Evolutionary conservation across 306 rosid genomes (phyloP).

Genomic region (Purshia tridentata): DNA sequence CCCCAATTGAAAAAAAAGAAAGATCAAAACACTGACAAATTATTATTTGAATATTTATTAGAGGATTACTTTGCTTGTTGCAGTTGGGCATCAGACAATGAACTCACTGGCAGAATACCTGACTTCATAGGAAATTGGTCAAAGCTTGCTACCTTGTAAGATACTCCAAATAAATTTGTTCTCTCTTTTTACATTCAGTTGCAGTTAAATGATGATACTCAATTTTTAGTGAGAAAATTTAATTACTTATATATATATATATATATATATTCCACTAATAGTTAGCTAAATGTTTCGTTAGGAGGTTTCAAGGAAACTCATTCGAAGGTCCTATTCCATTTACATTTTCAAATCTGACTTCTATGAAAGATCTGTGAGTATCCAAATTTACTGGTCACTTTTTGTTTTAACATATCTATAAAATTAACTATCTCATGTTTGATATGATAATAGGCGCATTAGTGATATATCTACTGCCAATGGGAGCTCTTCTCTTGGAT

Average conservation of each 20-base stretch:
- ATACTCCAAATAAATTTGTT: not conserved
- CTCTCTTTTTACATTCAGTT: not conserved
- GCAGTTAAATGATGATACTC: not conserved
- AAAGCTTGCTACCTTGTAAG: conserved; percentile 65
- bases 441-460: conserved; percentile 48
- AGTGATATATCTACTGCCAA: conserved; percentile 64
- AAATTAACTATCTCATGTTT: conserved; percentile 30
- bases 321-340: conserved; percentile 68
- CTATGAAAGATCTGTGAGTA: conserved; percentile 67
- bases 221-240: not conserved
- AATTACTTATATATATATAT: not conserved
- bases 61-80: conserved; percentile 20
- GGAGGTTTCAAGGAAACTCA: conserved; percentile 88
- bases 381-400: conserved; percentile 15
- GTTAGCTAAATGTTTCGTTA: conserved; percentile 21
- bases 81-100: conserved; percentile 73
- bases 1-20: not conserved
- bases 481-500: conserved; percentile 67
- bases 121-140: conserved; percentile 74
- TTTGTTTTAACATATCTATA: not conserved
- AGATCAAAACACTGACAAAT: not conserved
- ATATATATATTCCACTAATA: not conserved
- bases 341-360: conserved; percentile 63
- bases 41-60: not conserved
- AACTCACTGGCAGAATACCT: conserved; percentile 64